phyloP scores from a whole-genome alignment of 768 basidiomycete species.

The Termitomyces sp. region DNA sequence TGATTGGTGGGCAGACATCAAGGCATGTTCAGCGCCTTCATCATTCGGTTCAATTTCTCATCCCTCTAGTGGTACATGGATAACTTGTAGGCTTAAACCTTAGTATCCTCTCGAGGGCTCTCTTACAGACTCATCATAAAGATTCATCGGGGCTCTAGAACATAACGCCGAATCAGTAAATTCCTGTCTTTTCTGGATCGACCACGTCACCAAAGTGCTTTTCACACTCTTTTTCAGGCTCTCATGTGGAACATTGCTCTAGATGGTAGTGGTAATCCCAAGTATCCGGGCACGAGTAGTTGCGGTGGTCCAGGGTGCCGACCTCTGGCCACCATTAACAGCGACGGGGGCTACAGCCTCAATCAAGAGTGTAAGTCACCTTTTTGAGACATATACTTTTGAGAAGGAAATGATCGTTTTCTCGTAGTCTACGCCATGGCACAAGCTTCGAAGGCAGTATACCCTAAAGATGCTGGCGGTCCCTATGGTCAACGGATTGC shows the following conservation, averaged over 20 bases:
- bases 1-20: conserved; percentile 81
- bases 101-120: background rate
- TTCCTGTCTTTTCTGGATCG: background rate
- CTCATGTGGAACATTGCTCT: conserved; percentile 78
- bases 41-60: background rate
- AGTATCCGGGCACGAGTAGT: conserved; percentile 59
- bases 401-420: background rate
- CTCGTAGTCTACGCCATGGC: conserved; percentile 64
- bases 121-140: background rate
- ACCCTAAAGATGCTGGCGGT: conserved; percentile 65
- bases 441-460: conserved; percentile 69
- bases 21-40: conserved; percentile 37
- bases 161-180: conserved; percentile 16
- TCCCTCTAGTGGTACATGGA: conserved; percentile 22
- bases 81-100: conserved; percentile 12
- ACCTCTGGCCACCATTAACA: conserved; percentile 63
- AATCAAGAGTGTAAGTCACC: conserved; percentile 67
- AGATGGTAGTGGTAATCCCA: conserved; percentile 59
- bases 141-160: conserved; percentile 22
- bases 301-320: conserved; percentile 64
- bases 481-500: conserved; percentile 69
- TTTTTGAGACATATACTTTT: background rate
- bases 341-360: conserved; percentile 54
- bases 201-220: conserved; percentile 7
- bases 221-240: conserved; percentile 2